phyloP scores from a whole-genome alignment of 352 stramenopile species.

The Thalassiosira mediterranea region DNA sequence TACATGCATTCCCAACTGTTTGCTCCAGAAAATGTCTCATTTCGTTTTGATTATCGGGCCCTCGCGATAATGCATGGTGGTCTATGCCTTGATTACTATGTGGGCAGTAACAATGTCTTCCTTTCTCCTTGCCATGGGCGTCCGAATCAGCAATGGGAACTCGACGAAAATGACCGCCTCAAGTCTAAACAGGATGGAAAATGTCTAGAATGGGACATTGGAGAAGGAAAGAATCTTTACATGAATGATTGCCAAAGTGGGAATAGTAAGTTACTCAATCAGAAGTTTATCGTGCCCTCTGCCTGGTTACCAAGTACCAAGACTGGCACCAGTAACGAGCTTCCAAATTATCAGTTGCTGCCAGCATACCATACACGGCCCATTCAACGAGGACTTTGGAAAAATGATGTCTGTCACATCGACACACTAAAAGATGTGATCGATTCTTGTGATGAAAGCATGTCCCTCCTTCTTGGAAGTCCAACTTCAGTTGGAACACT shows the following conservation, averaged over 20 bases:
- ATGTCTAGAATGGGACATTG: background rate
- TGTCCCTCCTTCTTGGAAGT: background rate
- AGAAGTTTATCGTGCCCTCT: background rate
- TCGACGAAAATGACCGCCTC: background rate
- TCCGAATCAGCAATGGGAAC: background rate
- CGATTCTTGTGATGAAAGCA: background rate
- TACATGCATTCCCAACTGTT: too few species aligned
- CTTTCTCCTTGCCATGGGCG: background rate
- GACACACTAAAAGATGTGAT: background rate
- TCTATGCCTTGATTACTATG: background rate
- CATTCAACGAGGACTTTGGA: background rate
- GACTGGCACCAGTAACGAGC: background rate
- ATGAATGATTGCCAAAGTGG: background rate
- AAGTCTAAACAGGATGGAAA: background rate
- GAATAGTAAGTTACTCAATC: background rate
- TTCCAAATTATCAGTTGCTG: too few species aligned
- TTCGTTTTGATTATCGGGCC: background rate
- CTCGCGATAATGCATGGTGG: background rate
- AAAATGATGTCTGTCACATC: background rate
- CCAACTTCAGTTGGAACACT: slow-evolving; percentile 17
- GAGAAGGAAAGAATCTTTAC: background rate
- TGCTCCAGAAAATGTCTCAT: background rate
- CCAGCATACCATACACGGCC: background rate
- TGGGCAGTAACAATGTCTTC: background rate
- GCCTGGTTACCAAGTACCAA: background rate